Evolutionary conservation across 2,329 filamentous ascomycete genomes (phyloP).

Genomic region (Ceratocystis alfenasii): DNA sequence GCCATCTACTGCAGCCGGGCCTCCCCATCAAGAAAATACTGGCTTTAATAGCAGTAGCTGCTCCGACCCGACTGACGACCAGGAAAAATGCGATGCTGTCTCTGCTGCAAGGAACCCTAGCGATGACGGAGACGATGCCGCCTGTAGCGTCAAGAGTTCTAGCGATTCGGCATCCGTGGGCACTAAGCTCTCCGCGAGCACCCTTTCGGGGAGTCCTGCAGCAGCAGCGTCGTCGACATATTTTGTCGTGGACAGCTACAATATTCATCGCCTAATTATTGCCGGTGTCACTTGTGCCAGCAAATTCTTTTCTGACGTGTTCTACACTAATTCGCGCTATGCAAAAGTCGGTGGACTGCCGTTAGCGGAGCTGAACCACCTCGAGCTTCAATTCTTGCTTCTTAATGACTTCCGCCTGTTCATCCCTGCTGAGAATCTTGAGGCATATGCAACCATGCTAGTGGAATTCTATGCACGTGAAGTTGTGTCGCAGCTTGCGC

Average conservation of each 20-base stretch:
- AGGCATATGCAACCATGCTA: slow-evolving; percentile 95
- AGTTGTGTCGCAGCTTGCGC: slow-evolving; percentile 42
- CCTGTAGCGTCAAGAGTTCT: slow-evolving; percentile 28
- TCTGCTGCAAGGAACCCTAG: background rate
- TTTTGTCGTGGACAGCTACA: slow-evolving; percentile 97
- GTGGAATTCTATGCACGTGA: slow-evolving; percentile 96
- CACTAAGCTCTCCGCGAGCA: slow-evolving; percentile 22
- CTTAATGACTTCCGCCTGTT: slow-evolving; percentile 93
- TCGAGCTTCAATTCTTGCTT: slow-evolving; percentile 89
- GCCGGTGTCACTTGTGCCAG: slow-evolving; percentile 95
- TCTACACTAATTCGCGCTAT: slow-evolving; percentile 98
- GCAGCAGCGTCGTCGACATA: slow-evolving; percentile 34
- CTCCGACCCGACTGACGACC: background rate
- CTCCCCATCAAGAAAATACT: background rate
- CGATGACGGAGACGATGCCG: slow-evolving; percentile 11
- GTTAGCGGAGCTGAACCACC: slow-evolving; percentile 81
- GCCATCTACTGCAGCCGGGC: background rate
- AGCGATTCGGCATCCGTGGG: slow-evolving; percentile 29
- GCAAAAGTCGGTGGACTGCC: slow-evolving; percentile 96
- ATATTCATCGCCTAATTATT: slow-evolving; percentile 93
- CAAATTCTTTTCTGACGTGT: slow-evolving; percentile 98
- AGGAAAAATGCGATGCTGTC: background rate
- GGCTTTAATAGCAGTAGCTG: background rate
- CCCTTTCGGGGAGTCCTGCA: background rate
- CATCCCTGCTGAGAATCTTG: slow-evolving; percentile 86